Percentiles rank a stretch among this genome's conserved stretches.
Evolutionary conservation across 2,329 filamentous ascomycete species (phyloP).

Genomic region (Periconia macrospinosa): DNA sequence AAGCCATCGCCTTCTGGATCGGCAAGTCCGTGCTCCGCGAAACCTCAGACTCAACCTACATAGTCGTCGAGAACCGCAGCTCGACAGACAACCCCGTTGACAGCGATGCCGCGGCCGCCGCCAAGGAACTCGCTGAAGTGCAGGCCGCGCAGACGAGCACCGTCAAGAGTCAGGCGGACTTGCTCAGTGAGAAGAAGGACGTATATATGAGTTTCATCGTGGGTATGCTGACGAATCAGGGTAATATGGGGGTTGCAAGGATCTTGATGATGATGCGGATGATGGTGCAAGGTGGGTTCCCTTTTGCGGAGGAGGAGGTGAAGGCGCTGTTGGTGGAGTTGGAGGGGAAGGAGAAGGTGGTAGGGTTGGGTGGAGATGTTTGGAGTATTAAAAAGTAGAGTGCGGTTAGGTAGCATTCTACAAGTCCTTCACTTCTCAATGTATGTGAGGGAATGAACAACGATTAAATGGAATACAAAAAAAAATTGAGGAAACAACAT

Average conservation of each 20-base stretch:
- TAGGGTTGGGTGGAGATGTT: slow-evolving; percentile 33
- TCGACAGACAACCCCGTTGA: slow-evolving; percentile 23
- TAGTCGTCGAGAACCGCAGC: slow-evolving; percentile 64
- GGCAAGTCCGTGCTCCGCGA: slow-evolving; percentile 65
- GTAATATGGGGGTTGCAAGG: slow-evolving; percentile 76
- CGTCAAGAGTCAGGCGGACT: slow-evolving; percentile 55
- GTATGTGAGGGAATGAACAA: no score
- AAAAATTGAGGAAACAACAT: no score
- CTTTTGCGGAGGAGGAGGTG: slow-evolving; percentile 87
- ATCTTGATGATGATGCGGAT: slow-evolving; percentile 97
- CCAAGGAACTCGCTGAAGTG: slow-evolving; percentile 38
- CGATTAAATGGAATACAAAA: no score
- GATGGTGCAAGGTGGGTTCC: slow-evolving; percentile 82
- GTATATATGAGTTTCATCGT: slow-evolving; percentile 92
- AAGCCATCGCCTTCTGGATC: slow-evolving; percentile 73
- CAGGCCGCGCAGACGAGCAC: slow-evolving; percentile 50
- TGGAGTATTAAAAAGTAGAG: slow-evolving; percentile 34
- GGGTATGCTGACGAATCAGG: slow-evolving; percentile 93
- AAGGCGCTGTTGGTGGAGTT: slow-evolving; percentile 78
- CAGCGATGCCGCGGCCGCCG: slow-evolving; percentile 41
- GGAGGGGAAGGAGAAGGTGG: slow-evolving; percentile 46
- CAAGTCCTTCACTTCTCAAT: no score
- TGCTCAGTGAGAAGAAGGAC: slow-evolving; percentile 68
- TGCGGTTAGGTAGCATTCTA: neutral
- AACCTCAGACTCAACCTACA: slow-evolving; percentile 50